A percentile compares a stretch with the other conserved stretches of the same genome.
Conservation (phyloP, 2,329 filamentous ascomycete species). For the Lomentospora prolificans region DNA sequence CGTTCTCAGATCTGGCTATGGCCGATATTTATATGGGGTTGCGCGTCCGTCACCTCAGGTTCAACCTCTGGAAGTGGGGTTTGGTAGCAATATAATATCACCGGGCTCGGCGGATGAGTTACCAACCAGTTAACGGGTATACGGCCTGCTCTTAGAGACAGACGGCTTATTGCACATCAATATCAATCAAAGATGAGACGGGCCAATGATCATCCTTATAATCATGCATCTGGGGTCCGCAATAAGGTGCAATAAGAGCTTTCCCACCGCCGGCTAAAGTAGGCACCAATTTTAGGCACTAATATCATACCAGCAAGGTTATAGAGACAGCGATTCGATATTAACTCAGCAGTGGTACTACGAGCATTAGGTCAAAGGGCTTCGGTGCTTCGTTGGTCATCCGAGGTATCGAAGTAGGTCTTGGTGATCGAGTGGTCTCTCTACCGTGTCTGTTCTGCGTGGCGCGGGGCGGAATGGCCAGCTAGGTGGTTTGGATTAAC, state of each 20-base stretch:
- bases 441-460: too few species aligned
- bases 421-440: too few species aligned
- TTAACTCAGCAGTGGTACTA: too few species aligned
- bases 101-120: neutral
- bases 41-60: neutral
- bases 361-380: too few species aligned
- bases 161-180: neutral
- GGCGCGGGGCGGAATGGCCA: too few species aligned
- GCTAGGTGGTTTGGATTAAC: too few species aligned
- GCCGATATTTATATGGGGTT: neutral
- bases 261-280: neutral
- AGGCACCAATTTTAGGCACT: neutral
- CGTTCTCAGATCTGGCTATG: too few species aligned
- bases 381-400: too few species aligned
- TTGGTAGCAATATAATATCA: neutral
- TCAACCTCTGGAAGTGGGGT: neutral
- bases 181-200: neutral
- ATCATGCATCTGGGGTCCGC: neutral
- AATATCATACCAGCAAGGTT: too few species aligned
- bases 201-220: neutral
- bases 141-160: too few species aligned
- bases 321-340: too few species aligned
- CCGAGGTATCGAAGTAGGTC: too few species aligned
- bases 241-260: neutral
- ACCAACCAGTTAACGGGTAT: neutral